Conservation (phyloP, 345 rosid genomes). For the Salix arbutifolia region DNA sequence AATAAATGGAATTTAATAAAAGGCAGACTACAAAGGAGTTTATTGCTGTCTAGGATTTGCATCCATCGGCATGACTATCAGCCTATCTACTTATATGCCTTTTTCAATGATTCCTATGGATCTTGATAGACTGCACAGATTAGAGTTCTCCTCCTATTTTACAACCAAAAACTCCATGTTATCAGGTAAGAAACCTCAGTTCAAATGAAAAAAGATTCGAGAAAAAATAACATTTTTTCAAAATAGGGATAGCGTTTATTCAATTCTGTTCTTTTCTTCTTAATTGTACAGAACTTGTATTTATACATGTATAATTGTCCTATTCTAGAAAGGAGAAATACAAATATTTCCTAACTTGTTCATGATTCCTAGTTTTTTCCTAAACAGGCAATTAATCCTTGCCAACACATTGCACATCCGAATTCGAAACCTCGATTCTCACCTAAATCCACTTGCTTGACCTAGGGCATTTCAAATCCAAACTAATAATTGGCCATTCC, state of each 20-base stretch:
- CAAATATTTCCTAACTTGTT: too few relatives aligned
- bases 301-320: too few relatives aligned
- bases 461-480: neutral
- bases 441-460: neutral
- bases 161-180: conserved; percentile 32
- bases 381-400: too few relatives aligned
- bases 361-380: too few relatives aligned
- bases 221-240: neutral
- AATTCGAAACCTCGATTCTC: neutral
- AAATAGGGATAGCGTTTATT: too few relatives aligned
- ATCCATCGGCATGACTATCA: conserved; percentile 71
- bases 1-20: neutral
- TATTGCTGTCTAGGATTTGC: conserved; percentile 66
- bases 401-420: too few relatives aligned
- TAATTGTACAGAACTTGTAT: too few relatives aligned
- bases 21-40: neutral
- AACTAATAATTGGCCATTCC: neutral
- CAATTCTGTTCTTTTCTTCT: too few relatives aligned
- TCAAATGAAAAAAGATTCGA: neutral
- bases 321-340: too few relatives aligned
- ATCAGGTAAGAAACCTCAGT: neutral
- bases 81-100: conserved; percentile 81
- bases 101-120: conserved; percentile 83
- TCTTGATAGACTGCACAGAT: conserved; percentile 73
- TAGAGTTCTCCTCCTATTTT: conserved; percentile 68